Percentiles rank a stretch among this genome's conserved stretches.
These are phyloP conservation scores for Epicoccum sorghinum DNA, from an alignment of 2,329 filamentous ascomycete species.

Conservation along the genomic window DNA sequence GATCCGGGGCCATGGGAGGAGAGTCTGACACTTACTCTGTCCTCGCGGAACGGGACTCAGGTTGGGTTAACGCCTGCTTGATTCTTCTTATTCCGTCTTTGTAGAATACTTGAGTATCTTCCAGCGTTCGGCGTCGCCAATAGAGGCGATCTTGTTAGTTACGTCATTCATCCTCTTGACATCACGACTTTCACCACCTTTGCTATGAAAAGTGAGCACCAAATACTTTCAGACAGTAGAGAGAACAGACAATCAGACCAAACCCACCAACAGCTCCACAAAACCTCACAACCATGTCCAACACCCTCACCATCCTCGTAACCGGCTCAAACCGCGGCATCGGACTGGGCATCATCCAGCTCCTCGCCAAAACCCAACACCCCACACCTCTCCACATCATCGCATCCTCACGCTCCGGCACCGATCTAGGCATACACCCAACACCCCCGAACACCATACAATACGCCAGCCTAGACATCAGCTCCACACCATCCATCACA, in stretches of 20 bases:
- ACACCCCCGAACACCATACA: conserved; percentile 16
- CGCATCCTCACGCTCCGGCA: conserved; percentile 28
- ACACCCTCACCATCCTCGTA: conserved; percentile 27
- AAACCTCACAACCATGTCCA: conserved; percentile 11
- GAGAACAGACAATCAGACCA: background rate
- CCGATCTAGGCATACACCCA: conserved; percentile 11
- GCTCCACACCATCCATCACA: conserved; percentile 19
- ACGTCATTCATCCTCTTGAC: conserved; percentile 12
- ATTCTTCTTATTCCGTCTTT: background rate
- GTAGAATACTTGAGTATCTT: too few species aligned
- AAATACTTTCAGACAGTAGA: background rate
- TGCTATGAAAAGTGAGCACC: background rate
- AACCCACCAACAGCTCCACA: background rate
- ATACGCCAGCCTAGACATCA: conserved; percentile 25
- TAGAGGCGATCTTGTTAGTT: conserved; percentile 5
- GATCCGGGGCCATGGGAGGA: conserved; percentile 41
- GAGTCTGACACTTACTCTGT: conserved; percentile 37
- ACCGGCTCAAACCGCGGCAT: conserved; percentile 31
- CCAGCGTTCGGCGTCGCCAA: background rate
- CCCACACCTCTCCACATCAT: conserved; percentile 22
- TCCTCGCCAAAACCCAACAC: conserved; percentile 24
- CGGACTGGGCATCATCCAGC: conserved; percentile 29
- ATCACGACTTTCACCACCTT: conserved; percentile 8
- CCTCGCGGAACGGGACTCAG: conserved; percentile 36
- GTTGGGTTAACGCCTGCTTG: conserved; percentile 38